phyloP scores from a whole-genome alignment of 73 alveolate species.

The Paramecium bursaria region DNA sequence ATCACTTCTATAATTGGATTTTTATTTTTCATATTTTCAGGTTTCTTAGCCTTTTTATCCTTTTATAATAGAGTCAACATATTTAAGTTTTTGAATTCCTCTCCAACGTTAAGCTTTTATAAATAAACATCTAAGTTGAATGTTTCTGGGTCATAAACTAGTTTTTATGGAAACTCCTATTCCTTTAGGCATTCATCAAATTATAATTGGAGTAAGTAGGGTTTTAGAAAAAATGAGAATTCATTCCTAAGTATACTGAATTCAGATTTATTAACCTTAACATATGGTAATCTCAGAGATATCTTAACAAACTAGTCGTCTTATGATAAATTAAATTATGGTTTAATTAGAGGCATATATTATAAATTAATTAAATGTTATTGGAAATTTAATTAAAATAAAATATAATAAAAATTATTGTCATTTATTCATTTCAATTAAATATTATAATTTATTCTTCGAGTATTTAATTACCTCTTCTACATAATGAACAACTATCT shows the following conservation, averaged over 20 bases:
- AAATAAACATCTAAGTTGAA: conserved; percentile 1
- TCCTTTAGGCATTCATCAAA: conserved; percentile 15
- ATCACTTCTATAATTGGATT: not conserved
- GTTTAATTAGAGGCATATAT: conserved; percentile 27
- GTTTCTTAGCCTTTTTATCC: not conserved
- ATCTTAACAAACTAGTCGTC: conserved; percentile 10
- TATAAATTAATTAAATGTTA: no score
- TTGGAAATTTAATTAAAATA: not conserved
- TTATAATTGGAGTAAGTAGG: conserved; percentile 3
- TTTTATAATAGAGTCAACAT: conserved; percentile 8
- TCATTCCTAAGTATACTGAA: conserved; percentile 5
- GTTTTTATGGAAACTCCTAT: not conserved
- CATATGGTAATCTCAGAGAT: conserved; percentile 15
- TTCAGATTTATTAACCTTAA: conserved; percentile 37
- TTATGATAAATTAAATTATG: conserved; percentile 1
- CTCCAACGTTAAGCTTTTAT: conserved; percentile 36
- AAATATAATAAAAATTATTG: no score
- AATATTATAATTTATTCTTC: no score
- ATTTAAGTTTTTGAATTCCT: not conserved
- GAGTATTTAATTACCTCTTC: no score
- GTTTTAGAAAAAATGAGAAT: conserved; percentile 31
- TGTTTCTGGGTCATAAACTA: conserved; percentile 16
- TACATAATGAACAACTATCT: no score
- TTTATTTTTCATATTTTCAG: not conserved
- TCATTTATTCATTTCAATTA: no score